Percentiles rank a stretch among this genome's conserved stretches.
These are phyloP conservation scores for Fusarium mexicanum DNA, from an alignment of 2,329 filamentous ascomycete species.

Conservation along the genomic window DNA sequence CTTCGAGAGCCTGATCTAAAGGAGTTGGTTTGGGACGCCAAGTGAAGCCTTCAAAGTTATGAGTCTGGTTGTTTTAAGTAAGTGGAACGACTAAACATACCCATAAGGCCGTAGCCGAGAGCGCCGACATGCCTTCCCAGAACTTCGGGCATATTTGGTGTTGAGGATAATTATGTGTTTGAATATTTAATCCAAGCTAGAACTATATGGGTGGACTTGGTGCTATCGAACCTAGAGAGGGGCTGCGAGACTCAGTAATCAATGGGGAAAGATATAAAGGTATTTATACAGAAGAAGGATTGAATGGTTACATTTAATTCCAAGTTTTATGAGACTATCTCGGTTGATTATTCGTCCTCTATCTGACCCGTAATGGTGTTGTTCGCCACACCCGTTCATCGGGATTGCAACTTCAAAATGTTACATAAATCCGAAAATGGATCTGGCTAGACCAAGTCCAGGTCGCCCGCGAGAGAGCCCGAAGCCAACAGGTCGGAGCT, in stretches of 20 bases:
- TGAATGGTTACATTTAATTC: background rate
- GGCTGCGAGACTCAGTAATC: background rate
- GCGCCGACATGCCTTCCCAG: slow-evolving; percentile 57
- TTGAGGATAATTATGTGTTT: background rate
- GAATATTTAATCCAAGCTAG: background rate
- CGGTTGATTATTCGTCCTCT: background rate
- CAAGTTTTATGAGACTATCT: background rate
- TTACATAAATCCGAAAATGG: slow-evolving; percentile 7
- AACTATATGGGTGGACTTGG: background rate
- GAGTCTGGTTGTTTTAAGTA: background rate
- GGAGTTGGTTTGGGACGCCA: slow-evolving; percentile 53
- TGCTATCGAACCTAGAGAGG: background rate
- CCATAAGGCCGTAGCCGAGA: slow-evolving; percentile 66
- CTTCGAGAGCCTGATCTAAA: slow-evolving; percentile 61
- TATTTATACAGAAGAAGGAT: background rate
- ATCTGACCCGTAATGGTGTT: background rate
- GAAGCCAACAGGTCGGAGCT: background rate
- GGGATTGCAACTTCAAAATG: slow-evolving; percentile 1
- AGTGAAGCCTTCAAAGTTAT: slow-evolving; percentile 51
- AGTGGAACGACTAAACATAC: slow-evolving; percentile 43
- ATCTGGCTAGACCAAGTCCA: background rate
- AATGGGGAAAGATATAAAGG: background rate
- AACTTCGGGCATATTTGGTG: slow-evolving; percentile 41
- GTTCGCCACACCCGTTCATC: slow-evolving; percentile 1
- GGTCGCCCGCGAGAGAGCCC: background rate